Percentiles rank a stretch among this genome's conserved stretches.
Conservation (phyloP, 352 stramenopile species). For the Phytophthora tubulina region DNA sequence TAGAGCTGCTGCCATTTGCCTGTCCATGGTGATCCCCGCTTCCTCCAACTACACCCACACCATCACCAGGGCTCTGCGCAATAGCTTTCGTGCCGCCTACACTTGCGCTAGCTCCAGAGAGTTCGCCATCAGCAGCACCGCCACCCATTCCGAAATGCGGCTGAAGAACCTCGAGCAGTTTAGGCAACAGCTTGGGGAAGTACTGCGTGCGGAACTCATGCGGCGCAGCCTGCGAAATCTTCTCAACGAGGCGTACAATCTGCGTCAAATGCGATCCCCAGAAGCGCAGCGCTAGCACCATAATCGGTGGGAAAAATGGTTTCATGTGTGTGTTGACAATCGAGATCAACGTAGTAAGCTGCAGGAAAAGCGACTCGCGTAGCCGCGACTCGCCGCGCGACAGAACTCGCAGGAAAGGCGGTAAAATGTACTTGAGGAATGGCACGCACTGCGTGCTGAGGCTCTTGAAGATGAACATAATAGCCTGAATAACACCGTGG, state of each 20-base stretch:
- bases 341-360: slow-evolving; percentile 95
- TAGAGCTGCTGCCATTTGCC: slow-evolving; percentile 2
- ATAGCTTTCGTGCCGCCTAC: slow-evolving; percentile 35
- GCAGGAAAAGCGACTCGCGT: slow-evolving; percentile 96
- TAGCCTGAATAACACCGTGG: slow-evolving; percentile 96
- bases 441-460: slow-evolving; percentile 95
- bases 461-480: slow-evolving; percentile 99
- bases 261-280: slow-evolving; percentile 97
- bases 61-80: slow-evolving; percentile 26
- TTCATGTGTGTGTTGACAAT: slow-evolving; percentile 97
- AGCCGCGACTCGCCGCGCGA: slow-evolving; percentile 91
- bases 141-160: slow-evolving; percentile 79
- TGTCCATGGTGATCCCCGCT: slow-evolving; percentile 31
- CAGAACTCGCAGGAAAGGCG: slow-evolving; percentile 96
- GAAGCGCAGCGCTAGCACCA: slow-evolving; percentile 96
- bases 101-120: slow-evolving; percentile 23
- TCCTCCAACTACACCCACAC: slow-evolving; percentile 19
- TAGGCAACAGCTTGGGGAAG: slow-evolving; percentile 89
- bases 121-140: slow-evolving; percentile 56
- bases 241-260: slow-evolving; percentile 96
- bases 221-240: slow-evolving; percentile 78
- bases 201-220: slow-evolving; percentile 88
- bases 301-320: slow-evolving; percentile 97
- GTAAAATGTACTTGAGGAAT: slow-evolving; percentile 98
- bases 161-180: slow-evolving; percentile 88